These are phyloP conservation scores for Amanita phalloides DNA, from an alignment of 768 basidiomycete genomes.

Conservation along the genomic window DNA sequence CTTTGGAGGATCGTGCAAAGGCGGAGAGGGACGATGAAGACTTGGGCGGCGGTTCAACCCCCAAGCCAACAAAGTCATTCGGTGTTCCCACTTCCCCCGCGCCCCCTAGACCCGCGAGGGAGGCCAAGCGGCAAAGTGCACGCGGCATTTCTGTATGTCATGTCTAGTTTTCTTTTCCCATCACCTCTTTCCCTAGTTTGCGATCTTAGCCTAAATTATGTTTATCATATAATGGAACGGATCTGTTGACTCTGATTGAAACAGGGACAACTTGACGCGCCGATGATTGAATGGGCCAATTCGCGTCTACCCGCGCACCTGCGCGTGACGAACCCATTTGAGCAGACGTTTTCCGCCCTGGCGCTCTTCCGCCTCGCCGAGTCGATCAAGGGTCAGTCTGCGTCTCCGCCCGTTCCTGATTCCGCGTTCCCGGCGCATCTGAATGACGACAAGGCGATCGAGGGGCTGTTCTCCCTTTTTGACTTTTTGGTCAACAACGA, in stretches of 20 bases:
- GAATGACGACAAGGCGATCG: constrained; percentile 66
- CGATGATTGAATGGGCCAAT: constrained; percentile 86
- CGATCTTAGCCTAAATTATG: constrained; percentile 2
- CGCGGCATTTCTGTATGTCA: constrained; percentile 18
- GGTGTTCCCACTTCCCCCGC: constrained; percentile 15
- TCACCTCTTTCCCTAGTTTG: not conserved
- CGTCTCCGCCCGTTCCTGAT: constrained; percentile 66
- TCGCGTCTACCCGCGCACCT: constrained; percentile 57
- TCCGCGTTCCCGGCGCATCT: constrained; percentile 62
- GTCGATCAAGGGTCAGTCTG: constrained; percentile 54
- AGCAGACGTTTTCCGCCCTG: constrained; percentile 53
- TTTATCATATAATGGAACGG: constrained; percentile 1
- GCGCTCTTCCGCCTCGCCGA: constrained; percentile 81
- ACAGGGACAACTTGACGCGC: constrained; percentile 28
- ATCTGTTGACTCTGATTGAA: constrained; percentile 1
- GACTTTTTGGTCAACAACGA: constrained; percentile 91
- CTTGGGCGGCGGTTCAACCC: constrained; percentile 10
- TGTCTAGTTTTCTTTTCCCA: constrained; percentile 5
- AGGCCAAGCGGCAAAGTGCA: constrained; percentile 36
- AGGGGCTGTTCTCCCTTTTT: constrained; percentile 81
- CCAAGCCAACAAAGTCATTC: constrained; percentile 12
- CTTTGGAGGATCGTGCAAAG: constrained; percentile 35
- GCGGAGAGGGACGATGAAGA: constrained; percentile 21
- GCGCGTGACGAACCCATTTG: constrained; percentile 39
- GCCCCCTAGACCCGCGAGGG: constrained; percentile 63